Evolutionary conservation across 768 basidiomycete species (phyloP), one percentile per base, ranked within the genome.

Genomic region (Calocera cornea): DNA sequence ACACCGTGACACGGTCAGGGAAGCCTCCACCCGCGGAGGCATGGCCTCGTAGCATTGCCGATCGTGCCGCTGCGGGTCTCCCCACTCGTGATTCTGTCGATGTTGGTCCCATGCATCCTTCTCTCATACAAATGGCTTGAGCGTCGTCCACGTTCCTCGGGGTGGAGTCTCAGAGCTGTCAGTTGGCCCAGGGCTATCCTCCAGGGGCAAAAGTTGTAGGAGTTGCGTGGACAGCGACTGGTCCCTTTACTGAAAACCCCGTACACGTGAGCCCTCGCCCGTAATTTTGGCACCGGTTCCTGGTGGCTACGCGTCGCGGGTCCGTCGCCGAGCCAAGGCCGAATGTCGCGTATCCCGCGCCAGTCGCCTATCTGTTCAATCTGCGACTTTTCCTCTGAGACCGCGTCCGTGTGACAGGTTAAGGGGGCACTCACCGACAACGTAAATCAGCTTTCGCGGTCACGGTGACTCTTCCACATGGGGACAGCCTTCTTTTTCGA

Each of bases 11-110:
- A 60, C 22, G 54, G 14, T 33, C 54, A 60, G 54, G 54, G 54
- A 60, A 60, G 14, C 54, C 54, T 60, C 54, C 54, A 60, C 54
- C 14, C 31, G 31, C 54, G 54, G 54, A 60, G 54, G 54, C 24
- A 60, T 60, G 54, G 10, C 27, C 11, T 60, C 54, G 54, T 60
- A 5, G 54, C 22, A 19, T 60, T 60, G 54, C 14, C 31, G 54
- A 2, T 2, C 54, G 14, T 11, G 31, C 54, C n/a, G n/a, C 31
- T 27, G 54, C 31, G 27, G 54, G 54, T 29, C 24, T 29, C 24
- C 24, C 27, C 24, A 60, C 27, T 14, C 54, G 54, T 60, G 54
- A 60, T 60, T 27, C 54, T 60, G 36, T 38, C 36, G 7, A 38
- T 14, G 36, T 38, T 38, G n/a, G n/a, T n/a, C n/a, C 36, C 36